Evolutionary conservation across 176 grass and related monocot species (phyloP), one percentile per base, ranked within the genome.

Genomic region (Cenchrus americanus): DNA sequence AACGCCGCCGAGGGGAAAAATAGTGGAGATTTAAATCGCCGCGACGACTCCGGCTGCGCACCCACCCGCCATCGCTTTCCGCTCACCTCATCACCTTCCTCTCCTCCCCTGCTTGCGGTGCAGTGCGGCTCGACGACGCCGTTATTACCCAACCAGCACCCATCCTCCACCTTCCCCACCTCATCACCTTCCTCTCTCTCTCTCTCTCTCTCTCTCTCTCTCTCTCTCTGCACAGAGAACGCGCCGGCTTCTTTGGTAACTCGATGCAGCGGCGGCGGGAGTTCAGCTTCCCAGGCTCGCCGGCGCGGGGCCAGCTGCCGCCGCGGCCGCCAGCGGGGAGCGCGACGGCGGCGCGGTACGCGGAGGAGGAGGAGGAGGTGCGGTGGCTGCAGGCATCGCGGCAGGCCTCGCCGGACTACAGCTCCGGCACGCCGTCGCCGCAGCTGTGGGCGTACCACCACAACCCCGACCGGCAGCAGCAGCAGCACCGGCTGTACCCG

Each of bases 351-450:
- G n/a, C 59, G 71, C 68, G 44, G 22, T 42, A 63, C 22, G 60
- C n/a, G 32, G 66, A 79, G 37, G 55, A 86, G 64, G n/a, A n/a
- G 37, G 55, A 86, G 70, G 87, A 86, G 32, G 66, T 34, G 10
- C 65, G 88, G 24, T 84, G 88, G 92, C 65, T 81, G 73, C 78
- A 89, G 65, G 76, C 89, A 54, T 71, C 74, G 17, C 46, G 7
- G 30, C 62, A 84, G 24, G 82, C 17, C 77, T 91, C 87, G 2
- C 88, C 79, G 5, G 81, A 81, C 42, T 6, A 60, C 5, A 79
- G 27, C 69, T 82, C 76, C 7, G 59, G 80, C 30, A 87, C 78
- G 80, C 78, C 89, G 10, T 92, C 85, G 10, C 89, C 78, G 69
- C 82, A 64, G 76, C 43, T 86, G 48, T 90, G 93, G 93, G 73